Percentiles rank a stretch among this genome's conserved stretches.
Evolutionary conservation across 23 red algal genomes (phyloP).

Genomic region (Gracilaria caudata): DNA sequence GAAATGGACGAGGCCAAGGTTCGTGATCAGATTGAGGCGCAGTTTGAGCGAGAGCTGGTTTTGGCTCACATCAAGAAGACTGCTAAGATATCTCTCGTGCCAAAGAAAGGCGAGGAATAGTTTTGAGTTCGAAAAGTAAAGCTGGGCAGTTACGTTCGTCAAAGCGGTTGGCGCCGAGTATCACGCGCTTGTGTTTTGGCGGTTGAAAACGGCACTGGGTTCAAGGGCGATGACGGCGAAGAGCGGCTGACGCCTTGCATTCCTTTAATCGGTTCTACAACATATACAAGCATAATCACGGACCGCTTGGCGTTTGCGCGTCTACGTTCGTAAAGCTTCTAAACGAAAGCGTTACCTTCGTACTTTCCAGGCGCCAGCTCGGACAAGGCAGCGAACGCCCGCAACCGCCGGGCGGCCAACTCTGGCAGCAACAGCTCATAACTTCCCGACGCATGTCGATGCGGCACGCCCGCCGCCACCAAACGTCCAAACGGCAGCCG

Average conservation of each 20-base stretch:
- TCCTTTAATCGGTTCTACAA: too few relatives aligned
- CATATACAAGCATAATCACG: too few relatives aligned
- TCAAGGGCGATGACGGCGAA: too few relatives aligned
- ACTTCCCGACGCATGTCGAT: background rate
- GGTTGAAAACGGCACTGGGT: background rate
- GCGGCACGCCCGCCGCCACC: background rate
- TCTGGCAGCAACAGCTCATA: background rate
- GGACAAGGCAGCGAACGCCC: background rate
- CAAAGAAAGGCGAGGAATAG: conserved; percentile 37
- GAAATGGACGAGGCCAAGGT: conserved; percentile 59
- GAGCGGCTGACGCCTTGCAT: too few relatives aligned
- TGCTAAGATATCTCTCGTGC: conserved; percentile 58
- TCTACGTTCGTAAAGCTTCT: too few relatives aligned
- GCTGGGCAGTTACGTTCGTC: background rate
- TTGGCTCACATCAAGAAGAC: conserved; percentile 72
- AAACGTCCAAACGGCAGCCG: conserved; percentile 3
- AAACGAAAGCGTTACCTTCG: too few relatives aligned
- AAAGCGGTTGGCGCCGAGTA: background rate
- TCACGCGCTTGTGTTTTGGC: background rate
- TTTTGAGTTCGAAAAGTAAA: background rate
- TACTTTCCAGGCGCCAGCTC: background rate
- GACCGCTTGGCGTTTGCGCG: too few relatives aligned
- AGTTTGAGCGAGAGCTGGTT: conserved; percentile 69
- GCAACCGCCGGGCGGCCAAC: background rate
- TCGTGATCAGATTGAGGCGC: conserved; percentile 78